Base-by-base conservation (phyloP, 371 early-diverging fungal species). In the Zancudomyces culisetae region DNA sequence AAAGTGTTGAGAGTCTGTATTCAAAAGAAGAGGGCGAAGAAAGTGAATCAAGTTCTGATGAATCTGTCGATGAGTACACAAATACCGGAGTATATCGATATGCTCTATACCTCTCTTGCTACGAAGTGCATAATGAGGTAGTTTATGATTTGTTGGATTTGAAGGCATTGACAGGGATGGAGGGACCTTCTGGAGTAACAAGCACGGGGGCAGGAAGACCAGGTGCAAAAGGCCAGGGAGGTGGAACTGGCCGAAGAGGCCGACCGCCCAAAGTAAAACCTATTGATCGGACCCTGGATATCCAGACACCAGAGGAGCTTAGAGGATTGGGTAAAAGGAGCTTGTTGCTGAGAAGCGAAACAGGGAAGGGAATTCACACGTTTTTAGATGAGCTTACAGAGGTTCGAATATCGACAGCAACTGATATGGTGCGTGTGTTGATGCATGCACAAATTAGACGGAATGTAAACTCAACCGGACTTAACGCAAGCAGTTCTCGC, bases 61-160 rank as follows among this genome's bases (percentile, higher is more conserved):
- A 51, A 18, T 54, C 51, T n/a, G 54, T 60, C 10, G 53, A 54
- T 21, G 53, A 54, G 8, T 52, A 40, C 2, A 43, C 26, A 6
- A 39, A 4, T 1, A 35, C 21, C 12, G 35, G 60, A 23, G 66
- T 70, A 23, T 78, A 70, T 64, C 76, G 73, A 51, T 85, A 80
- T 54, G 67, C 78, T 21, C 70, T 83, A 19, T 81, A 80, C 72
- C 70, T 81, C 26, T 82, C 83, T 3, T 85, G 78, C 65, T 73
- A 78, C 6, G 90, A 91, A 55, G 74, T 91, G 12, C 87, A 87
- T 58, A 84, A 80, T 27, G 90, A 89, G 58, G 75, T 78, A 55
- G 75, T 89, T 0, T 83, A 79, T 59, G 92, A 91, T 56, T 69
- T 91, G 28, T 62, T 90, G 28, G 72, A 66, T 22, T 58, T 64